Percentiles rank a stretch among this genome's conserved stretches.
Evolutionary conservation across 257 asterid genomes (phyloP).

Genomic region (Nemophila menziesii): DNA sequence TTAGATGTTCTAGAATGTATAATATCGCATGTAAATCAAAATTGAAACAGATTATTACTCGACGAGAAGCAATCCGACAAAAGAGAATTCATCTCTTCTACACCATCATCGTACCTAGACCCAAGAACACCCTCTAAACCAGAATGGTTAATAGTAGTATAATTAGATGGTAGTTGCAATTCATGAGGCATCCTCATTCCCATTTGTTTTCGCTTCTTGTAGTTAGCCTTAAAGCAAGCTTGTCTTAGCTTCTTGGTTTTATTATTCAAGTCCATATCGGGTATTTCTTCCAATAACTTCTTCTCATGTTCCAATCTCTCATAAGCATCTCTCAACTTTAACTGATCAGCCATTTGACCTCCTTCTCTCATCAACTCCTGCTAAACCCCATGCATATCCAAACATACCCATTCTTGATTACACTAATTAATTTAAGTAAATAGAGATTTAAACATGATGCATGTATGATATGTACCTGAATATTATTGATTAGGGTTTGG

Average conservation of each 20-base stretch:
- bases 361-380: conserved; percentile 33
- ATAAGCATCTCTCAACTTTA: conserved; percentile 14
- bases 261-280: conserved; percentile 44
- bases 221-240: conserved; percentile 61
- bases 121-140: neutral
- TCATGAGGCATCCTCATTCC: conserved; percentile 12
- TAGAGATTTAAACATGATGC: too few relatives aligned
- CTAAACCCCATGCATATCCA: conserved; percentile 7
- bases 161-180: conserved; percentile 1
- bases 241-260: conserved; percentile 60
- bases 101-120: conserved; percentile 7
- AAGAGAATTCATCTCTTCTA: conserved; percentile 29
- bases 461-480: conserved; percentile 31
- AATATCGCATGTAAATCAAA: neutral
- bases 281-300: conserved; percentile 45
- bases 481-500: conserved; percentile 71
- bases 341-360: conserved; percentile 25
- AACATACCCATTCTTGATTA: neutral
- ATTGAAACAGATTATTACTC: conserved; percentile 1
- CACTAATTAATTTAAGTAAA: too few relatives aligned
- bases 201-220: conserved; percentile 51
- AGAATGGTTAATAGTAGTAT: neutral
- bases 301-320: conserved; percentile 36
- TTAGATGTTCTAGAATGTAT: too few relatives aligned
- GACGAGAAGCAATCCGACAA: conserved; percentile 30